phyloP scores from a whole-genome alignment of 2,329 filamentous ascomycete genomes.

The Aspergillus ruber region DNA sequence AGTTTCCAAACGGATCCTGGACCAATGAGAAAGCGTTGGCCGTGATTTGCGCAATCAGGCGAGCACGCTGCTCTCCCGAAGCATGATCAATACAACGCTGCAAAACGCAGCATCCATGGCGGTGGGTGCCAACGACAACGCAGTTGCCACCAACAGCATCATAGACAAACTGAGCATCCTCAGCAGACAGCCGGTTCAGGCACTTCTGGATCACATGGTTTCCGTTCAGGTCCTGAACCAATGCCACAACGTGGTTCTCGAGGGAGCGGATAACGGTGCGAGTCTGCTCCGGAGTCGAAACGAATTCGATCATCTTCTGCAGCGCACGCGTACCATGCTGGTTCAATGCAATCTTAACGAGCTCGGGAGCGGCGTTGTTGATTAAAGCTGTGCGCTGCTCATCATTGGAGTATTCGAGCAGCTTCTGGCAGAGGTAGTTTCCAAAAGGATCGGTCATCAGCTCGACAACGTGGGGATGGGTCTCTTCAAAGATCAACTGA shows the following conservation, averaged over 20 bases:
- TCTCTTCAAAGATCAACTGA: slow-evolving; percentile 91
- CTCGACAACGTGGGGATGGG: slow-evolving; percentile 87
- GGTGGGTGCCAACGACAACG: slow-evolving; percentile 87
- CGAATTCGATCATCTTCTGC: slow-evolving; percentile 99
- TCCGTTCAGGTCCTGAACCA: slow-evolving; percentile 96
- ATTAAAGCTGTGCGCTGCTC: slow-evolving; percentile 91
- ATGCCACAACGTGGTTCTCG: slow-evolving; percentile 74
- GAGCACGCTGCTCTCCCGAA: slow-evolving; percentile 77
- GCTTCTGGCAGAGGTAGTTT: slow-evolving; percentile 98
- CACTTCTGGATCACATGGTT: slow-evolving; percentile 99
- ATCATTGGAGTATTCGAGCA: slow-evolving; percentile 90
- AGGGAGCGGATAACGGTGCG: slow-evolving; percentile 82
- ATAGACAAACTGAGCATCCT: slow-evolving; percentile 93
- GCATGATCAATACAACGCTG: slow-evolving; percentile 98
- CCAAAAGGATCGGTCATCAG: slow-evolving; percentile 99
- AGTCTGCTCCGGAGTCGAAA: slow-evolving; percentile 78
- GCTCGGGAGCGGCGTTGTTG: slow-evolving; percentile 76
- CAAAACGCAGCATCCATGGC: slow-evolving; percentile 94
- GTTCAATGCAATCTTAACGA: slow-evolving; percentile 91
- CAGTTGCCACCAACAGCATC: slow-evolving; percentile 83
- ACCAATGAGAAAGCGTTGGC: slow-evolving; percentile 81
- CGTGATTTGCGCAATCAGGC: slow-evolving; percentile 81
- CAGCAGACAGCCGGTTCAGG: slow-evolving; percentile 80
- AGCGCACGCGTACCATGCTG: slow-evolving; percentile 94
- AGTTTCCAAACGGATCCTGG: slow-evolving; percentile 96